These are phyloP conservation scores for Leucaena leucocephala DNA, from an alignment of 306 rosid genomes.

Conservation along the genomic window DNA sequence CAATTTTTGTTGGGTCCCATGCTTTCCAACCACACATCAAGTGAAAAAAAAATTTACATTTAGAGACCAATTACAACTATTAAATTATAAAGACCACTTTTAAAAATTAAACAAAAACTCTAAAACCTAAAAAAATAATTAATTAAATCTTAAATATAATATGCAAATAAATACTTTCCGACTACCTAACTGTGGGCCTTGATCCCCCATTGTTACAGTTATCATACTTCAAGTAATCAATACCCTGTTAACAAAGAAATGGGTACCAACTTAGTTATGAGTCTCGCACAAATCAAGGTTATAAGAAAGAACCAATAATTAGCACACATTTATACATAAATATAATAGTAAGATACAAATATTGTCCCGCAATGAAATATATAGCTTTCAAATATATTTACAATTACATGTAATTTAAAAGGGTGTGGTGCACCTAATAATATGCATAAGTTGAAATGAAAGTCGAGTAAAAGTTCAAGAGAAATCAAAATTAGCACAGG, in stretches of 20 bases:
- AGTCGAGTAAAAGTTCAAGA: neutral
- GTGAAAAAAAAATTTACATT: neutral
- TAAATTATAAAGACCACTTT: neutral
- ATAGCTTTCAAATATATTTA: no score
- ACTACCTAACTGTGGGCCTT: conserved; percentile 80
- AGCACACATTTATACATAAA: neutral
- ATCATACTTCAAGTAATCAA: conserved; percentile 98
- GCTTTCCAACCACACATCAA: neutral
- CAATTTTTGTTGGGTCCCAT: neutral
- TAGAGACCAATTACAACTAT: neutral
- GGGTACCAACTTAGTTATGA: neutral
- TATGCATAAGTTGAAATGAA: neutral
- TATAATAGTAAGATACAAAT: neutral
- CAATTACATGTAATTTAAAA: neutral
- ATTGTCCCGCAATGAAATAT: neutral
- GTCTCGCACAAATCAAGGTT: neutral
- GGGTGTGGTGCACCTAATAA: neutral
- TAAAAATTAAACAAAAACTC: neutral
- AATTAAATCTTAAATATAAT: neutral
- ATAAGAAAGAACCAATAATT: neutral
- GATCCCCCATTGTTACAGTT: conserved; percentile 73
- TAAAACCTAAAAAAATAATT: neutral
- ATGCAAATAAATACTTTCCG: neutral
- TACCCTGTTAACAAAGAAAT: conserved; percentile 61
- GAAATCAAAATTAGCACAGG: neutral